Percentiles rank a stretch among this genome's conserved stretches.
Conservation (phyloP, 1,284 basidiomycete genomes). For the Boletus sp. region DNA sequence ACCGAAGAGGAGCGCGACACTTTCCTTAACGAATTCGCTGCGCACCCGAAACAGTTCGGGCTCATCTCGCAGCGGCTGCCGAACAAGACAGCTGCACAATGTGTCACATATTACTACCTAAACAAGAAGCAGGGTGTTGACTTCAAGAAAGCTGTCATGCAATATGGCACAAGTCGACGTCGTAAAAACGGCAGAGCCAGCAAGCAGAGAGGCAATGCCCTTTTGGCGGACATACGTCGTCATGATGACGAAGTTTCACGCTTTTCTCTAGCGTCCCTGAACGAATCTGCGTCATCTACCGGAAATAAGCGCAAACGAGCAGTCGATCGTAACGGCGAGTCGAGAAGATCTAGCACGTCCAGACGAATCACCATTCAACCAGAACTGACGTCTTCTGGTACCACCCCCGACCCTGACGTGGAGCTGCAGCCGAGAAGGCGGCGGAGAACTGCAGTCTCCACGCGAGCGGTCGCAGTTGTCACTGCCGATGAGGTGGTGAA, state of each 20-base stretch:
- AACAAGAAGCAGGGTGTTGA: slow-evolving; percentile 88
- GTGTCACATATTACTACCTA: slow-evolving; percentile 92
- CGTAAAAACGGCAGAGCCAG: slow-evolving; percentile 54
- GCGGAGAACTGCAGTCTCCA: slow-evolving; percentile 32
- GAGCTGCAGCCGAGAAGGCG: slow-evolving; percentile 43
- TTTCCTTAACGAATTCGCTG: slow-evolving; percentile 80
- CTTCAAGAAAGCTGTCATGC: slow-evolving; percentile 72
- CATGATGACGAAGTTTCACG: slow-evolving; percentile 67
- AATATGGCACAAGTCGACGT: slow-evolving; percentile 62
- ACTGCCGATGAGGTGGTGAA: slow-evolving; percentile 38
- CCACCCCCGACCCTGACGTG: slow-evolving; percentile 66
- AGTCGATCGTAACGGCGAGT: slow-evolving; percentile 28
- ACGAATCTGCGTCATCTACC: slow-evolving; percentile 28
- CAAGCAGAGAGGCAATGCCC: slow-evolving; percentile 73
- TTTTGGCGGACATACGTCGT: slow-evolving; percentile 73
- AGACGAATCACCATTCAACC: slow-evolving; percentile 38
- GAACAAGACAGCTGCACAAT: slow-evolving; percentile 86
- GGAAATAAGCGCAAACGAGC: slow-evolving; percentile 33
- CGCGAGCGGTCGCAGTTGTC: slow-evolving; percentile 35
- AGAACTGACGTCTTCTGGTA: slow-evolving; percentile 40
- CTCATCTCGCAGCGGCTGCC: slow-evolving; percentile 78
- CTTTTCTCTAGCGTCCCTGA: slow-evolving; percentile 31
- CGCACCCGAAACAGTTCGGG: slow-evolving; percentile 92
- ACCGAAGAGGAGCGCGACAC: slow-evolving; percentile 79
- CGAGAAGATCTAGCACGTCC: slow-evolving; percentile 32